Conservation (phyloP, 2,329 filamentous ascomycete species). For the Pseudogymnoascus sp. region DNA sequence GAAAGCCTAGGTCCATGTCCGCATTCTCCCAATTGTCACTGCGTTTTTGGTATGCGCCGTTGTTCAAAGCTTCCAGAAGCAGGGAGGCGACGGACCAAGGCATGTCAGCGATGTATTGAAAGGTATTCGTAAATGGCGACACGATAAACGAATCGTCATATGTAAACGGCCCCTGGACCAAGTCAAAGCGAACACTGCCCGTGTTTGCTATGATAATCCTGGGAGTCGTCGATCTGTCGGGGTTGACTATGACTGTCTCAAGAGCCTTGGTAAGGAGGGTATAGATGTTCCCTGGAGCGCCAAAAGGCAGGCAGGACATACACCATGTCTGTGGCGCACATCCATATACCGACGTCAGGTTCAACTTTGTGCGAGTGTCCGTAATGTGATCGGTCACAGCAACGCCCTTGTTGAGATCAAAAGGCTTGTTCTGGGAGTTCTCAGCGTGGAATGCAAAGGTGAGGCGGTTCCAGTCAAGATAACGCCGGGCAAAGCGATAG, state of each 20-base stretch:
- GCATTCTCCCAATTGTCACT: background rate
- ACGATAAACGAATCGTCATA: slow-evolving; percentile 79
- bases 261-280: slow-evolving; percentile 53
- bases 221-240: slow-evolving; percentile 51
- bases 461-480: slow-evolving; percentile 81
- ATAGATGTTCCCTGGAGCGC: slow-evolving; percentile 66
- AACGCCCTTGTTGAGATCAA: slow-evolving; percentile 62
- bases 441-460: slow-evolving; percentile 62
- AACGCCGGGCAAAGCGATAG: slow-evolving; percentile 59
- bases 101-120: slow-evolving; percentile 70
- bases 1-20: background rate
- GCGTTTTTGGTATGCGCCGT: slow-evolving; percentile 30
- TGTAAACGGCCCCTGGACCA: slow-evolving; percentile 88
- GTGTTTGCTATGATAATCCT: slow-evolving; percentile 77
- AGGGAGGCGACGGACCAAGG: slow-evolving; percentile 67
- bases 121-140: slow-evolving; percentile 76
- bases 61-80: slow-evolving; percentile 53
- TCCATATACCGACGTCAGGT: slow-evolving; percentile 66
- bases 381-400: slow-evolving; percentile 65
- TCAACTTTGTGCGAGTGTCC: slow-evolving; percentile 58
- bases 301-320: slow-evolving; percentile 73
- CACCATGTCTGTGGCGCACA: slow-evolving; percentile 74
- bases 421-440: slow-evolving; percentile 68
- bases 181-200: slow-evolving; percentile 87
- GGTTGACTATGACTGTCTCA: slow-evolving; percentile 56